Evolutionary conservation across 345 rosid species (phyloP).

Genomic region (Pelargonium nanum): DNA sequence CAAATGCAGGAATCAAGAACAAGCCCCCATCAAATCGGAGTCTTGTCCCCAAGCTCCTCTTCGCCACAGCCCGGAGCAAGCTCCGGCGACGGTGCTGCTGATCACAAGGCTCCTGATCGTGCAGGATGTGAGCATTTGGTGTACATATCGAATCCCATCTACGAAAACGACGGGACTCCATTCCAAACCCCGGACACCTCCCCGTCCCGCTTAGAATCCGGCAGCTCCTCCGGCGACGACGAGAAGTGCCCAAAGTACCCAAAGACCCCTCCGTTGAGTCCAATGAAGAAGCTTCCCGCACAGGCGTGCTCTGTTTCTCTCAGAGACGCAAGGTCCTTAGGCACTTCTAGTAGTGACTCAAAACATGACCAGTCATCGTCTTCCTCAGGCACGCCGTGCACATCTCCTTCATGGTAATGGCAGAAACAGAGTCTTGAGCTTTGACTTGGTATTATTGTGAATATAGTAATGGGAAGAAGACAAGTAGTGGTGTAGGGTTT

Average conservation of each 20-base stretch:
- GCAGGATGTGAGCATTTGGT: slow-evolving; percentile 28
- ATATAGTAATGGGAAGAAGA: slow-evolving; percentile 2
- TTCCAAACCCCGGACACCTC: slow-evolving; percentile 80
- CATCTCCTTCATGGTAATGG: slow-evolving; percentile 79
- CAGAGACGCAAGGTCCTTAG: slow-evolving; percentile 39
- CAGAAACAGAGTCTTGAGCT: neutral
- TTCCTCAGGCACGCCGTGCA: slow-evolving; percentile 56
- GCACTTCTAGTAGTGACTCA: slow-evolving; percentile 49
- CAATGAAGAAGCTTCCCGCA: slow-evolving; percentile 78
- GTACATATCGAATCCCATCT: slow-evolving; percentile 86
- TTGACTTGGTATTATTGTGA: slow-evolving; percentile 11
- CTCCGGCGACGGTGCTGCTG: neutral
- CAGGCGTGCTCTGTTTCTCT: slow-evolving; percentile 69
- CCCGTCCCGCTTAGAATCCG: slow-evolving; percentile 51
- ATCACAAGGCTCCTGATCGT: slow-evolving; percentile 11
- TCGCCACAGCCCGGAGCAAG: slow-evolving; percentile 22
- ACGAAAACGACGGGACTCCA: slow-evolving; percentile 51
- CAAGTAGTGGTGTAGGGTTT: neutral
- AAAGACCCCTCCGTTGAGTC: slow-evolving; percentile 58
- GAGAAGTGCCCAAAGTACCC: no score
- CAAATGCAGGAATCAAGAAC: slow-evolving; percentile 15
- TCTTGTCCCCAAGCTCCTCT: slow-evolving; percentile 22
- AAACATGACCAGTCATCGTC: slow-evolving; percentile 46
- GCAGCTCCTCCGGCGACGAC: slow-evolving; percentile 36
- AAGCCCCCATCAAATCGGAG: slow-evolving; percentile 26